Percentiles rank a stretch among this genome's conserved stretches.
phyloP scores from a whole-genome alignment of 169 alveolate genomes.

The Plasmodium vivax region DNA sequence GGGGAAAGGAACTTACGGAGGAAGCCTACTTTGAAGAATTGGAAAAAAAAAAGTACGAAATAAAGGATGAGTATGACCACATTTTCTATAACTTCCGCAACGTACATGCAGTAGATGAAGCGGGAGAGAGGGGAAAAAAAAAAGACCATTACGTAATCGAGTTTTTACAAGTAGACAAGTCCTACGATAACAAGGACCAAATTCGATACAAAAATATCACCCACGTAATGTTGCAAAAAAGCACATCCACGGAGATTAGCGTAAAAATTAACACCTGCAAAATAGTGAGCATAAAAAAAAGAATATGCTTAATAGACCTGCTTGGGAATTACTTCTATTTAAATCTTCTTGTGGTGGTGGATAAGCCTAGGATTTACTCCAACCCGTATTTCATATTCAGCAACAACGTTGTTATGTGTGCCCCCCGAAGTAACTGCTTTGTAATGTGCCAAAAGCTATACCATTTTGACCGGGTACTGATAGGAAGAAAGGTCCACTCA shows the following conservation, averaged over 20 bases:
- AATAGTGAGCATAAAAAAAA: conserved; percentile 32
- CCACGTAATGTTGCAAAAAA: conserved; percentile 52
- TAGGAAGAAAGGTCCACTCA: conserved; percentile 12
- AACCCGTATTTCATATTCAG: conserved; percentile 65
- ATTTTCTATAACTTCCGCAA: conserved; percentile 24
- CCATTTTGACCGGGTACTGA: conserved; percentile 51
- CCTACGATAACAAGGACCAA: conserved; percentile 35
- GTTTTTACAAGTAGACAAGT: conserved; percentile 42
- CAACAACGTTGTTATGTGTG: conserved; percentile 39
- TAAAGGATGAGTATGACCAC: conserved; percentile 62
- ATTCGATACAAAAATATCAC: conserved; percentile 52
- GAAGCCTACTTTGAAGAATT: conserved; percentile 12
- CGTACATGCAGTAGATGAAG: not conserved
- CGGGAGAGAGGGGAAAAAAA: conserved; percentile 1
- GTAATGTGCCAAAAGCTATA: conserved; percentile 19
- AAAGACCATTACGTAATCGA: conserved; percentile 9
- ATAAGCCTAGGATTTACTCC: conserved; percentile 59
- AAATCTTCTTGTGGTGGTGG: conserved; percentile 53
- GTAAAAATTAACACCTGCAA: conserved; percentile 60
- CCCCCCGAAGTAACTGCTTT: conserved; percentile 16
- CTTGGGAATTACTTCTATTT: conserved; percentile 33
- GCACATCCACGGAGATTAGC: conserved; percentile 17
- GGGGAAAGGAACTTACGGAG: conserved; percentile 10
- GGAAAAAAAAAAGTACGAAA: conserved; percentile 50
- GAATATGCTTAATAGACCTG: conserved; percentile 60